Evolutionary conservation across 2,329 filamentous ascomycete genomes (phyloP), one percentile per base, ranked within the genome.

Genomic region (Colletotrichum acutatum): DNA sequence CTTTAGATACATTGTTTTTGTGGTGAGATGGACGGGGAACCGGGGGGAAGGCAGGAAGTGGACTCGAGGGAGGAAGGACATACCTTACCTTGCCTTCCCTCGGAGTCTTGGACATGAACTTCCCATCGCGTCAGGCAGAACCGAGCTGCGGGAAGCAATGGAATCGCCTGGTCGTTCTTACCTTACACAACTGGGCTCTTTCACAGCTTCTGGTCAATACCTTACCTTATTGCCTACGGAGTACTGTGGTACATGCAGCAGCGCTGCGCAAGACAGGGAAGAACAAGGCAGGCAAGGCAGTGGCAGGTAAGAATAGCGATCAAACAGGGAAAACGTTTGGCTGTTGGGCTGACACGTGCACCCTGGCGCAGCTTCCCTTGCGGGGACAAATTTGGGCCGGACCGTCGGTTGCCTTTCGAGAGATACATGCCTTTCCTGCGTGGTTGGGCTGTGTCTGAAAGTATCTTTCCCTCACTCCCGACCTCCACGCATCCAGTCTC

Each of bases 291-390:
- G 22, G 24, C 42, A 63, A 59, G 63, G 63, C 63, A 66, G 68
- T 64, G 68, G 67, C 59, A 73, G 54, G 70, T 53, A 70, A 73
- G 60, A 73, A 64, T 64, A 62, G 62, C 37, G 58, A 59, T 65
- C 56, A 72, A 65, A 66, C 59, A 70, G 60, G 71, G 63, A 65
- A 64, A 64, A 65, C 56, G 74, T 75, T 71, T 71, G 71, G 66
- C 60, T 74, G 26, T 46, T 65, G 63, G 64, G 66, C 59, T 75
- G 74, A 75, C 74, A 75, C 74, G 74, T 75, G 71, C 67, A 75
- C 66, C 71, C 71, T 54, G 68, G 68, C 68, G 62, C 65, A 73
- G 66, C 57, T 67, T 72, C 37, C 68, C 61, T 67, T 32, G 6
- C 57, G 64, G 42, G 49, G 37, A 68, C 52, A 66, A 49, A 59